A percentile compares a stretch with the other conserved stretches of the same genome.
Conservation (phyloP, 2,329 filamentous ascomycete genomes). For the Arthroderma uncinatum region DNA sequence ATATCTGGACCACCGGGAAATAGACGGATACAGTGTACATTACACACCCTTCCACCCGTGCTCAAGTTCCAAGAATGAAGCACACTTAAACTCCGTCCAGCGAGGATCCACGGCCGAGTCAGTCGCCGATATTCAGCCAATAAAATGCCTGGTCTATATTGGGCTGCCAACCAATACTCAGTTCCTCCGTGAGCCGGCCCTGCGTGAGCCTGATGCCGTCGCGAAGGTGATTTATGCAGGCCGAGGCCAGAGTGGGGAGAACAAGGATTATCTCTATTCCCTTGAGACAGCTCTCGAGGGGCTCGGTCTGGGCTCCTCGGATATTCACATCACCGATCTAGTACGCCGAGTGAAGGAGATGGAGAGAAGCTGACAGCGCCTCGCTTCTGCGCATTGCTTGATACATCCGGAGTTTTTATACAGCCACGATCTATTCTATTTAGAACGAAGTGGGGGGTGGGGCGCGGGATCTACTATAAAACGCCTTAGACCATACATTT, state of each 20-base stretch:
- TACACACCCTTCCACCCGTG: slow-evolving; percentile 71
- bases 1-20: slow-evolving; percentile 92
- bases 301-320: slow-evolving; percentile 64
- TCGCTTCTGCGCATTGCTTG: not conserved
- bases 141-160: slow-evolving; percentile 72
- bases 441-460: not conserved
- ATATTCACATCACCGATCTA: slow-evolving; percentile 76
- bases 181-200: slow-evolving; percentile 49
- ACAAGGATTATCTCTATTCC: slow-evolving; percentile 76
- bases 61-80: slow-evolving; percentile 27
- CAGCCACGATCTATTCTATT: not conserved
- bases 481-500: too few relatives aligned
- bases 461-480: not conserved
- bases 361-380: not conserved
- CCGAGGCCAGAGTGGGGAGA: slow-evolving; percentile 73
- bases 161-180: slow-evolving; percentile 87
- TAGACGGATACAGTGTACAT: slow-evolving; percentile 93
- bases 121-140: slow-evolving; percentile 20
- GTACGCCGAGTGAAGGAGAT: slow-evolving; percentile 52
- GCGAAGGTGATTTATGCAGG: slow-evolving; percentile 71
- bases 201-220: slow-evolving; percentile 64
- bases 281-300: slow-evolving; percentile 64
- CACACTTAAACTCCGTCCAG: not conserved
- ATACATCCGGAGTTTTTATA: too few relatives aligned
- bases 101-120: not conserved